Percentiles rank a stretch among this genome's conserved stretches.
These are phyloP conservation scores for Ophiostoma australiae DNA, from an alignment of 2,329 filamentous ascomycete species.

Conservation along the genomic window DNA sequence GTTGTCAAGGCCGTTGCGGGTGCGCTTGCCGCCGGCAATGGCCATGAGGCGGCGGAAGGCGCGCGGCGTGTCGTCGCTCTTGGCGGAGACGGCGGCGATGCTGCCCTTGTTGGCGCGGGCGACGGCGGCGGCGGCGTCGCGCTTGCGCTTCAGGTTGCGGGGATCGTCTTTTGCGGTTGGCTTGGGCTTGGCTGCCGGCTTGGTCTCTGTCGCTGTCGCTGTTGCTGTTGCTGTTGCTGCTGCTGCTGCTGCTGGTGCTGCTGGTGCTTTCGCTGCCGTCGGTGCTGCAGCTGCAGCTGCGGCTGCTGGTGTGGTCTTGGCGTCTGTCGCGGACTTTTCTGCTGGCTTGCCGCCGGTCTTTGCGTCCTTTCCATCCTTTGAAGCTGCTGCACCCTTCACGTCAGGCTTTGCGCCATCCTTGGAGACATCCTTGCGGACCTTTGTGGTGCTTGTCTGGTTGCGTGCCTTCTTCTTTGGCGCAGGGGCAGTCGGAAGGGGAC, in stretches of 20 bases:
- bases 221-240: not conserved
- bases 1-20: slow-evolving; percentile 64
- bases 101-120: slow-evolving; percentile 27
- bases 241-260: not conserved
- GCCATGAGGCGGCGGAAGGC: slow-evolving; percentile 85
- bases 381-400: slow-evolving; percentile 17
- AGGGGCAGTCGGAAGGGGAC: slow-evolving; percentile 41
- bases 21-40: slow-evolving; percentile 57
- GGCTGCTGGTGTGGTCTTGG: not conserved
- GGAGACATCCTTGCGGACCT: slow-evolving; percentile 1
- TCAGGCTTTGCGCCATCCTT: slow-evolving; percentile 1
- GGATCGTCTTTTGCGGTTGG: slow-evolving; percentile 5
- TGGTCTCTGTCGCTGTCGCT: not conserved
- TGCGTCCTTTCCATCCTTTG: not conserved
- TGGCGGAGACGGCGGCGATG: slow-evolving; percentile 32
- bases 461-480: slow-evolving; percentile 27
- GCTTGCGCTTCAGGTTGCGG: slow-evolving; percentile 43
- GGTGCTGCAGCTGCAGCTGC: not conserved
- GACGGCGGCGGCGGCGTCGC: slow-evolving; percentile 29
- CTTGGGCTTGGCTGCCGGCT: slow-evolving; percentile 7
- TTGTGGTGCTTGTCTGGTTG: slow-evolving; percentile 32
- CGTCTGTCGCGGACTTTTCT: not conserved
- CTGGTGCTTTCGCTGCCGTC: not conserved
- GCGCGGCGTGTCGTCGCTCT: slow-evolving; percentile 72
- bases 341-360: not conserved